Conservation (phyloP, 2,329 filamentous ascomycete species). For the Bipolaris sorokiniana region DNA sequence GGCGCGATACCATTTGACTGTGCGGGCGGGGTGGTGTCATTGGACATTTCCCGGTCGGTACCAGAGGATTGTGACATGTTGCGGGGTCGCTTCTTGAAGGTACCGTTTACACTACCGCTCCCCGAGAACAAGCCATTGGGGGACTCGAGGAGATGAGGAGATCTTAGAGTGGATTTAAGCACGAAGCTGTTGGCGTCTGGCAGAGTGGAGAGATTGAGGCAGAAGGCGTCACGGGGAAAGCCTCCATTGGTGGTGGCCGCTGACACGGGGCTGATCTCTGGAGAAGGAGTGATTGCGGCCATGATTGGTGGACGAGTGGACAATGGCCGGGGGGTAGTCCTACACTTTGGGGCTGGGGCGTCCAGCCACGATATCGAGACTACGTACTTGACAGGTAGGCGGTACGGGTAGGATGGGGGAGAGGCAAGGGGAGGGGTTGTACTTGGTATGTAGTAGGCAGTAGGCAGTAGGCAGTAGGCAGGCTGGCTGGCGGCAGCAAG, state of each 20-base stretch:
- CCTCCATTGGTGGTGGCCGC: conserved; percentile 49
- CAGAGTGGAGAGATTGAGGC: conserved; percentile 49
- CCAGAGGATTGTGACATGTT: conserved; percentile 53
- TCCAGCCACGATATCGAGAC: conserved; percentile 35
- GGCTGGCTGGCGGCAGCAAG: conserved; percentile 6
- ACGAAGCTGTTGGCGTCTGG: conserved; percentile 47
- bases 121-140: conserved; percentile 45
- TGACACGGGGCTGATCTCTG: conserved; percentile 53
- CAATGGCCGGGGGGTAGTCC: conserved; percentile 32
- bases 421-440: conserved; percentile 3
- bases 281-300: conserved; percentile 49
- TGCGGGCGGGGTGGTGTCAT: conserved; percentile 37
- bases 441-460: background rate
- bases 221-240: conserved; percentile 49
- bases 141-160: conserved; percentile 48
- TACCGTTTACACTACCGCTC: conserved; percentile 34
- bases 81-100: conserved; percentile 48
- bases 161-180: conserved; percentile 47
- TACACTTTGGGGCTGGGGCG: conserved; percentile 39
- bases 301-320: conserved; percentile 48
- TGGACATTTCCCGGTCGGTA: conserved; percentile 50
- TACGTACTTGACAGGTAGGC: conserved; percentile 10
- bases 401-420: conserved; percentile 4
- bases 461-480: background rate
- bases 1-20: conserved; percentile 39